Evolutionary conservation across 306 rosid genomes (phyloP).

Genomic region (Acacia melanoxylon): DNA sequence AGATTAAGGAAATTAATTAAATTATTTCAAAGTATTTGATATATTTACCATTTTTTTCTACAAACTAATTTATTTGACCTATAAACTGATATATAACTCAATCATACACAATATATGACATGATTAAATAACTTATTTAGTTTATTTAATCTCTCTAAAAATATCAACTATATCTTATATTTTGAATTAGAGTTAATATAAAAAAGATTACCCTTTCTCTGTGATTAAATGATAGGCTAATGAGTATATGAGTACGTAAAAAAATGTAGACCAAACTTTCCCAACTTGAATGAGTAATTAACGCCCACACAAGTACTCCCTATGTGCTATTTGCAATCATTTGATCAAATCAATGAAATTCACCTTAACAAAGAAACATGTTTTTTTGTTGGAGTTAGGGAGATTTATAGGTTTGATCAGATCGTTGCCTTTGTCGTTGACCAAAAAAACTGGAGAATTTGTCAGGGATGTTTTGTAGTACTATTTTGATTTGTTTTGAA

Average conservation of each 20-base stretch:
- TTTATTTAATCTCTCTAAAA: too few species aligned
- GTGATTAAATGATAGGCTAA: background rate
- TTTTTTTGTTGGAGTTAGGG: background rate
- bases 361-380: background rate
- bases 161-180: too few species aligned
- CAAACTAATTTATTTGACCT: too few species aligned
- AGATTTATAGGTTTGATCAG: background rate
- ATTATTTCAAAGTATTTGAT: too few species aligned
- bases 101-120: too few species aligned
- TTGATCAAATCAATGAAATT: background rate
- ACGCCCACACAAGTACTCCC: background rate
- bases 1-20: too few species aligned
- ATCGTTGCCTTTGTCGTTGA: background rate
- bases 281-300: background rate
- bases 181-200: too few species aligned
- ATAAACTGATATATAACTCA: too few species aligned
- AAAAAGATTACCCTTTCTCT: too few species aligned
- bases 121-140: too few species aligned
- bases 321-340: background rate
- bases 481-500: background rate
- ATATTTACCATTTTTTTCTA: too few species aligned
- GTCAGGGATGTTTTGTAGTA: background rate
- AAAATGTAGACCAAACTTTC: background rate
- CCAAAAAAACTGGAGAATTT: background rate
- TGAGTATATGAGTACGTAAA: background rate